These are phyloP conservation scores for Leptographium lundbergii DNA, from an alignment of 2,329 filamentous ascomycete genomes.

Conservation along the genomic window DNA sequence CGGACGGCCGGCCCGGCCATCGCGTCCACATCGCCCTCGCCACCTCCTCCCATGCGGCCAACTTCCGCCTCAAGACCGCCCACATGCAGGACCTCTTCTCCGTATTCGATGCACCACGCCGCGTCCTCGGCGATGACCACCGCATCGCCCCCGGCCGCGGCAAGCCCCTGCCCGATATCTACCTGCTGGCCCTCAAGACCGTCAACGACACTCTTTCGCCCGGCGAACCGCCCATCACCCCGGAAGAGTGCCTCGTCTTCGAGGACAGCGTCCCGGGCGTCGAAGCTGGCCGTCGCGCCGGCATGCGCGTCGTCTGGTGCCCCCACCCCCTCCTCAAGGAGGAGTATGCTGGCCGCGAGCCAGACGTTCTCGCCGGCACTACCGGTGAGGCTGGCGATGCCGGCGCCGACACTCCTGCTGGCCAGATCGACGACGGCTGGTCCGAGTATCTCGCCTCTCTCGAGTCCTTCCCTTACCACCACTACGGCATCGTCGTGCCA, in stretches of 20 bases:
- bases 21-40: constrained; percentile 72
- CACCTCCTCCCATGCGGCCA: constrained; percentile 60
- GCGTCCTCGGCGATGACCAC: constrained; percentile 74
- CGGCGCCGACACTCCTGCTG: constrained; percentile 41
- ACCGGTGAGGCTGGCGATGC: constrained; percentile 52
- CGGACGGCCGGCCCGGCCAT: constrained; percentile 12
- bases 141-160: constrained; percentile 70
- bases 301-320: constrained; percentile 90
- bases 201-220: constrained; percentile 63
- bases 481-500: constrained; percentile 44
- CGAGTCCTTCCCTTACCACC: constrained; percentile 43
- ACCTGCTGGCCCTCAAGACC: constrained; percentile 69
- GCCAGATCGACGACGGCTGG: constrained; percentile 48
- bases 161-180: constrained; percentile 92
- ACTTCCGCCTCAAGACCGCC: constrained; percentile 65
- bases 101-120: constrained; percentile 55
- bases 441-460: constrained; percentile 39
- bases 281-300: constrained; percentile 77
- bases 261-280: constrained; percentile 92
- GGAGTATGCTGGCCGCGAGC: constrained; percentile 66
- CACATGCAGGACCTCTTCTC: constrained; percentile 47
- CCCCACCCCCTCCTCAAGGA: constrained; percentile 68
- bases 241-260: constrained; percentile 88
- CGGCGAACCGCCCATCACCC: constrained; percentile 52
- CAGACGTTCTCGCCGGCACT: constrained; percentile 69